phyloP scores from a whole-genome alignment of 176 grass and related monocot species.

The Leersia perrieri region DNA sequence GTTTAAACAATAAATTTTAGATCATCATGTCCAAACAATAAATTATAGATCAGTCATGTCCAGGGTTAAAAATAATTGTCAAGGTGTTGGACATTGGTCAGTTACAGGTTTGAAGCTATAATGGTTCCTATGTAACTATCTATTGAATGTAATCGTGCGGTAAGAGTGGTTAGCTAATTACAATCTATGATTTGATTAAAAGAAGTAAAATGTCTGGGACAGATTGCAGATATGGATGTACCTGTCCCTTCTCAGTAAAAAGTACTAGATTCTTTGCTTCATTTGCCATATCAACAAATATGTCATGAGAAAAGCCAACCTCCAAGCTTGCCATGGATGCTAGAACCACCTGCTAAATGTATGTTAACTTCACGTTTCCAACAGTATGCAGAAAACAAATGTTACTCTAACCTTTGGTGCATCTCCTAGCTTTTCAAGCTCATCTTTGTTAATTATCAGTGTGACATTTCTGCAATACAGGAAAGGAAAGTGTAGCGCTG shows the following conservation, averaged over 20 bases:
- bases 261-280: conserved; percentile 88
- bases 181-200: too few species aligned
- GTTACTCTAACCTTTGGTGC: conserved; percentile 78
- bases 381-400: conserved; percentile 19
- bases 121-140: not conserved
- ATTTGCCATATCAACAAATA: conserved; percentile 94
- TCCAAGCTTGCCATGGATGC: conserved; percentile 94
- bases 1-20: not conserved
- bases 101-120: conserved; percentile 8
- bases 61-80: not conserved
- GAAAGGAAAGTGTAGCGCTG: not conserved
- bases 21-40: conserved; percentile 2
- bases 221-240: conserved; percentile 31
- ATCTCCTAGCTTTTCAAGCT: conserved; percentile 73
- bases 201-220: conserved; percentile 10
- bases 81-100: not conserved
- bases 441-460: conserved; percentile 87
- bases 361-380: conserved; percentile 37
- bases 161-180: too few species aligned
- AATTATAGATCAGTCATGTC: not conserved
- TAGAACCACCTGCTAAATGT: conserved; percentile 78
- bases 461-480: conserved; percentile 55
- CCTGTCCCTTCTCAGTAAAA: conserved; percentile 96
- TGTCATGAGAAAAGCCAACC: conserved; percentile 97
- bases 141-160: conserved; percentile 26